phyloP scores from a whole-genome alignment of 2,329 filamentous ascomycete species.

The Trichoderma semiorbis region DNA sequence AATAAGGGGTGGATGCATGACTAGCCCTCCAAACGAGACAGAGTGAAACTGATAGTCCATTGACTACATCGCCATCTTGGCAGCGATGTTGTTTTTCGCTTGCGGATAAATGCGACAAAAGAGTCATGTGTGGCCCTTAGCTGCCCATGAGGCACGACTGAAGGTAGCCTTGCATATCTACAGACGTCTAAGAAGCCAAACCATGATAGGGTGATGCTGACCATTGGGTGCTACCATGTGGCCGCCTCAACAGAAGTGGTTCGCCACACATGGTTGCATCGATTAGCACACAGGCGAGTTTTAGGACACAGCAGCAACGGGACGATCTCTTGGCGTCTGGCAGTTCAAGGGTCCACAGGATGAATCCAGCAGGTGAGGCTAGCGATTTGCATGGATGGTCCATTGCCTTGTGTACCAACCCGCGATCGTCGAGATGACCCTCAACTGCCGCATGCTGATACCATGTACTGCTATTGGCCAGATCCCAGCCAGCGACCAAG shows the following conservation, averaged over 20 bases:
- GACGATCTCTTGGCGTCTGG: not conserved
- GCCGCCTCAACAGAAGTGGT: not conserved
- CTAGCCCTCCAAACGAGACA: not conserved
- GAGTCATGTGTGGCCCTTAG: not conserved
- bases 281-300: not conserved
- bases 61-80: not conserved
- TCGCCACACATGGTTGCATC: not conserved
- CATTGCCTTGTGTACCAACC: not conserved
- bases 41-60: not conserved
- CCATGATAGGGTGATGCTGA: not conserved
- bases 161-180: not conserved
- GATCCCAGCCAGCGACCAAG: not conserved
- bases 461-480: not conserved
- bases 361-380: not conserved
- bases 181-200: not conserved
- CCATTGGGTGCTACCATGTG: slow-evolving; percentile 5
- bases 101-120: not conserved
- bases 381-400: not conserved
- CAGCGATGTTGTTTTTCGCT: not conserved
- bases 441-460: not conserved
- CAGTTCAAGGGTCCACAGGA: not conserved
- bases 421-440: not conserved
- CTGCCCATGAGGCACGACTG: not conserved
- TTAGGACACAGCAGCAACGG: not conserved
- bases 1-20: not conserved